phyloP scores from a whole-genome alignment of 2,329 filamentous ascomycete genomes.

The Ascochyta clinopodiicola region DNA sequence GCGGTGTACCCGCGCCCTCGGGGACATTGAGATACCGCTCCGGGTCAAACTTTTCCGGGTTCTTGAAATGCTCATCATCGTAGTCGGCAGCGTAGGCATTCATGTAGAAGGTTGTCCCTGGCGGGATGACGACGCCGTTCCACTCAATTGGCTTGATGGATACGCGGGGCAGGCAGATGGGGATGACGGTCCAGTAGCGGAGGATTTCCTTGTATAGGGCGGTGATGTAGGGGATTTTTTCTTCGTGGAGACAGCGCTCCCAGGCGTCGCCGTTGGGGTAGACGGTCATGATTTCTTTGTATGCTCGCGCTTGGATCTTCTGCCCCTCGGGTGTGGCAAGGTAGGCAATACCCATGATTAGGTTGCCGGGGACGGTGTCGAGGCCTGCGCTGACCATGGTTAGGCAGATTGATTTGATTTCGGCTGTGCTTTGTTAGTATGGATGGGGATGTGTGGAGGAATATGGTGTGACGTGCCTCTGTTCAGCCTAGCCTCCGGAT shows the following conservation, averaged over 20 bases:
- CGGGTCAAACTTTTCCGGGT: constrained; percentile 68
- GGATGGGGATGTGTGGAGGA: background rate
- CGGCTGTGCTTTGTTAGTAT: constrained; percentile 57
- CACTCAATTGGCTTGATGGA: constrained; percentile 76
- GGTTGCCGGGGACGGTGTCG: constrained; percentile 79
- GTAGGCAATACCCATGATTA: constrained; percentile 81
- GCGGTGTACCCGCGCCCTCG: constrained; percentile 55
- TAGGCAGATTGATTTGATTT: constrained; percentile 80
- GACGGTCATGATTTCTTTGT: constrained; percentile 71
- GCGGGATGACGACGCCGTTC: constrained; percentile 70
- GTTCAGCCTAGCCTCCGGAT: constrained; percentile 72
- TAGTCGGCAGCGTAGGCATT: constrained; percentile 78
- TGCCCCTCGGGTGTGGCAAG: constrained; percentile 73
- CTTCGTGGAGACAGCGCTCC: constrained; percentile 73
- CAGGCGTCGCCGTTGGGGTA: constrained; percentile 80
- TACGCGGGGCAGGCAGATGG: constrained; percentile 76
- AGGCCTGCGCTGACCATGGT: constrained; percentile 84
- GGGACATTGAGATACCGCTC: constrained; percentile 68
- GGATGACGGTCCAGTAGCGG: constrained; percentile 80
- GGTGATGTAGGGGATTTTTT: constrained; percentile 78
- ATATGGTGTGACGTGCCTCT: constrained; percentile 55
- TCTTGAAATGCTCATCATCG: constrained; percentile 71
- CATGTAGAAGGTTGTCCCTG: constrained; percentile 81
- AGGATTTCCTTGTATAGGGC: constrained; percentile 80
- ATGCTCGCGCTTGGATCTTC: constrained; percentile 72